Evolutionary conservation across 352 stramenopile genomes (phyloP), one percentile per base, ranked within the genome.

Genomic region (Globisporangium spiculum): DNA sequence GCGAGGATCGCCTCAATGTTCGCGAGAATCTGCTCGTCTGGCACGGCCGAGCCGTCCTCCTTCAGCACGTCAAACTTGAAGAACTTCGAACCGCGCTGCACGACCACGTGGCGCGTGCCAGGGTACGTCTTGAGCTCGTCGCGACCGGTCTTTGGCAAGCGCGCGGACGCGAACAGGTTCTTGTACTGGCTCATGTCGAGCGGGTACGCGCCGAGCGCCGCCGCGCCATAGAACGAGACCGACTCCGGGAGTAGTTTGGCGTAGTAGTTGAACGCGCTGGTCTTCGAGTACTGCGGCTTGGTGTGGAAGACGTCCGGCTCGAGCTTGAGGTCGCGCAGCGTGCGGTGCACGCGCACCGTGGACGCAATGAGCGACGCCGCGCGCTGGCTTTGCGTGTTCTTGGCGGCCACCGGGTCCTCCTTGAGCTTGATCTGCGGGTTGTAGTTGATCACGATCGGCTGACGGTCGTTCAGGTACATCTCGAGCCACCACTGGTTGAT

Each of bases 131-230:
- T 75, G 9, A 97, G 79, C 66, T 86, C 77, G 71, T 97, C 90
- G 60, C 88, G 76, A 52, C 81, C 84, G 2, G 67, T 8, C 41
- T 73, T 75, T 14, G 91, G 91, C 52, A 97, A 44, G 36, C 91
- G 87, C 63, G 77, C 88, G 24, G 90, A 97, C 6, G 77, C 78
- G 64, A 97, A 97, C 52, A 97, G 74, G 75, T 94, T 86, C 69
- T 93, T 86, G 83, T 97, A 97, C 76, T 97, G 89, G 67, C 86
- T 97, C 91, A 97, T 97, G 76, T 97, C 90, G 27, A 97, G 77
- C 32, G 91, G 89, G 72, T 97, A 97, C 20, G 90, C 89, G 41
- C 88, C 86, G 5, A 96, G 36, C 5, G 85, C 86, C 20, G 91
- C 90, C 22, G 91, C 90, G 50, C 87, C 89, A 70, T 97, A 97